Conservation (phyloP, 2,329 filamentous ascomycete species). For the Rhynchosporium graminicola region DNA sequence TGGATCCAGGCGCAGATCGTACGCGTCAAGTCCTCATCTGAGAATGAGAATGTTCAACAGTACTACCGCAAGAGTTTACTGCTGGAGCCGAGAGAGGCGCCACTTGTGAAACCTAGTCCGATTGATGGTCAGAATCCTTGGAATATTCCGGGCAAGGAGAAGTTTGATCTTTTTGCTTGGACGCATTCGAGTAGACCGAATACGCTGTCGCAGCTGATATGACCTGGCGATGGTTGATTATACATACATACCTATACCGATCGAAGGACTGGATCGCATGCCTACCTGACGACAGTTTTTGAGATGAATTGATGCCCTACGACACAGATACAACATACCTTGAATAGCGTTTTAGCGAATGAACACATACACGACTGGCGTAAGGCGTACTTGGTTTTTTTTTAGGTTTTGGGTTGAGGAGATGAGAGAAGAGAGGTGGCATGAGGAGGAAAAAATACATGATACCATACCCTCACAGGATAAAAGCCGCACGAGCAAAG, state of each 20-base stretch:
- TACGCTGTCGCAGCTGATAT: slow-evolving; percentile 18
- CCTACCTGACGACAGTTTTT: not conserved
- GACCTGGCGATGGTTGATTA: slow-evolving; percentile 18
- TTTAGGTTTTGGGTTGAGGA: not conserved
- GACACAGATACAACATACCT: slow-evolving; percentile 24
- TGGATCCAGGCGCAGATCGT: slow-evolving; percentile 91
- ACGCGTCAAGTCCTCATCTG: slow-evolving; percentile 52
- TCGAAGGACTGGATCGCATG: slow-evolving; percentile 26
- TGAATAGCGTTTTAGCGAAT: slow-evolving; percentile 43
- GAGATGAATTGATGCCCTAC: slow-evolving; percentile 39
- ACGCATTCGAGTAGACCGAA: slow-evolving; percentile 43
- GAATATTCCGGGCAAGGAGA: slow-evolving; percentile 45
- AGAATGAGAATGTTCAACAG: slow-evolving; percentile 62
- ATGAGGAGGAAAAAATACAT: not conserved
- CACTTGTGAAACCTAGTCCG: slow-evolving; percentile 32
- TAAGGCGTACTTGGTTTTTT: slow-evolving; percentile 15
- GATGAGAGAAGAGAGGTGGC: not conserved
- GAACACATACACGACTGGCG: not conserved
- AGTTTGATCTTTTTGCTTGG: slow-evolving; percentile 55
- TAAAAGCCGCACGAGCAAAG: not conserved
- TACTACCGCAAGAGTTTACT: slow-evolving; percentile 68
- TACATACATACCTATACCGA: slow-evolving; percentile 12
- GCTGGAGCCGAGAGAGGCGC: slow-evolving; percentile 58
- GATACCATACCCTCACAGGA: not conserved
- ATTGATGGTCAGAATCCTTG: slow-evolving; percentile 33